Evolutionary conservation across 2,329 filamentous ascomycete species (phyloP).

Genomic region (Fusarium torreyae): DNA sequence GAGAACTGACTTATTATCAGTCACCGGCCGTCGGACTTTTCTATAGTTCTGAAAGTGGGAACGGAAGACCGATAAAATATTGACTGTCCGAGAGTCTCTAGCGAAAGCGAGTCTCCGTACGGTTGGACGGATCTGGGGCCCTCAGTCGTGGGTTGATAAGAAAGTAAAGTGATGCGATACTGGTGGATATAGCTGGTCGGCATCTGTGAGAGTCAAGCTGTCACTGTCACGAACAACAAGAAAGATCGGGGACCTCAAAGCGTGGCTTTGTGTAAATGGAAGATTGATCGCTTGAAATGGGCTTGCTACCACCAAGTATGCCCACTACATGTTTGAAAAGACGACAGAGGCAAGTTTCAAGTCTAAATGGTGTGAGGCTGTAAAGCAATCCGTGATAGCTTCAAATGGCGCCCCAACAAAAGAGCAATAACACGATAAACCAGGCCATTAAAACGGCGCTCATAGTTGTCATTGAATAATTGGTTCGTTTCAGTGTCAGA

Average conservation of each 20-base stretch:
- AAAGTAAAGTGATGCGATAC: neutral
- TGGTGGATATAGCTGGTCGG: too few relatives aligned
- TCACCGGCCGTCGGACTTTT: too few relatives aligned
- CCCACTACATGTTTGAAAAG: neutral
- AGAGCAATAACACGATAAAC: slow-evolving; percentile 30
- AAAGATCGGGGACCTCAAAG: too few relatives aligned
- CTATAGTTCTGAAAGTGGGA: too few relatives aligned
- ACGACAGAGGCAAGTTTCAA: neutral
- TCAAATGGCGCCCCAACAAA: slow-evolving; percentile 26
- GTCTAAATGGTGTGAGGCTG: slow-evolving; percentile 2
- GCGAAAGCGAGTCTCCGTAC: neutral
- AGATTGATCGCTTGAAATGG: too few relatives aligned
- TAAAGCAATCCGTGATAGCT: slow-evolving; percentile 4
- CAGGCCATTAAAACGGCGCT: slow-evolving; percentile 18
- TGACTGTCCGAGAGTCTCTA: neutral
- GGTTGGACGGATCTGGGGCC: neutral
- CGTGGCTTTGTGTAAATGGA: too few relatives aligned
- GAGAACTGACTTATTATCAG: too few relatives aligned
- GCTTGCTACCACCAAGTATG: neutral
- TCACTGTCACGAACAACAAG: too few relatives aligned
- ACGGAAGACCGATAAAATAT: too few relatives aligned
- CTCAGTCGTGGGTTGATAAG: neutral
- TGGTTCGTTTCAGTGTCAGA: slow-evolving; percentile 35
- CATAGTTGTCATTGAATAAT: slow-evolving; percentile 34
- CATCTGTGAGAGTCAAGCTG: too few relatives aligned